These are phyloP conservation scores for Escallonia rubra DNA, from an alignment of 129 eudicot species.

Conservation along the genomic window DNA sequence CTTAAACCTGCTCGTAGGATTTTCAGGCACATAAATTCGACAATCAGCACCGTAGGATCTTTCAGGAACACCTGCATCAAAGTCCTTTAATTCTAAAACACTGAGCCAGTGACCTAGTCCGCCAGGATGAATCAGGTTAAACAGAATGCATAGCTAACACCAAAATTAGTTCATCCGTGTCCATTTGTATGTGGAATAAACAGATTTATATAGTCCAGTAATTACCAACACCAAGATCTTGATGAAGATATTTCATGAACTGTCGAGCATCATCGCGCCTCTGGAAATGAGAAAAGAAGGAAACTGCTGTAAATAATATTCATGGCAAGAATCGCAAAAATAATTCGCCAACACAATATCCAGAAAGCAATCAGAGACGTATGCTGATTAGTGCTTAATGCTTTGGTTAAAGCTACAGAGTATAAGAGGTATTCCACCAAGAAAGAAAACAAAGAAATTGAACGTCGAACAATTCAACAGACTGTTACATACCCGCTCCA, in stretches of 20 bases:
- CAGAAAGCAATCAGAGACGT: too few relatives aligned
- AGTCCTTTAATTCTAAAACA: background rate
- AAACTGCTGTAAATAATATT: background rate
- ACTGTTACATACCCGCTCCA: too few relatives aligned
- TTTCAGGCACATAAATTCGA: constrained; percentile 80
- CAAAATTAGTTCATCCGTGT: background rate
- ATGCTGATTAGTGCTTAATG: too few relatives aligned
- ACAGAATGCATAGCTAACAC: background rate
- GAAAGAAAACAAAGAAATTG: too few relatives aligned
- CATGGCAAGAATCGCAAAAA: too few relatives aligned
- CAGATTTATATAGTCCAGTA: background rate
- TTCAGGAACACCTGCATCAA: constrained; percentile 84
- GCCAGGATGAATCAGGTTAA: background rate
- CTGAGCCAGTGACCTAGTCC: background rate
- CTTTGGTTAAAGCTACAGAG: too few relatives aligned
- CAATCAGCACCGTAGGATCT: constrained; percentile 96
- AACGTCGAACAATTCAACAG: too few relatives aligned
- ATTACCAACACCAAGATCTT: constrained; percentile 93
- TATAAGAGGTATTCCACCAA: too few relatives aligned
- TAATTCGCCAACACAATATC: too few relatives aligned
- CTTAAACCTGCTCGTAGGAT: constrained; percentile 93
- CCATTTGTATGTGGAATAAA: background rate
- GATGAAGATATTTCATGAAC: constrained; percentile 90
- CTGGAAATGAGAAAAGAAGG: constrained; percentile 32
- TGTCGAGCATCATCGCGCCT: constrained; percentile 97